These are phyloP conservation scores for Komagataella ulmi DNA, from an alignment of 805 yeast species.

Conservation along the genomic window DNA sequence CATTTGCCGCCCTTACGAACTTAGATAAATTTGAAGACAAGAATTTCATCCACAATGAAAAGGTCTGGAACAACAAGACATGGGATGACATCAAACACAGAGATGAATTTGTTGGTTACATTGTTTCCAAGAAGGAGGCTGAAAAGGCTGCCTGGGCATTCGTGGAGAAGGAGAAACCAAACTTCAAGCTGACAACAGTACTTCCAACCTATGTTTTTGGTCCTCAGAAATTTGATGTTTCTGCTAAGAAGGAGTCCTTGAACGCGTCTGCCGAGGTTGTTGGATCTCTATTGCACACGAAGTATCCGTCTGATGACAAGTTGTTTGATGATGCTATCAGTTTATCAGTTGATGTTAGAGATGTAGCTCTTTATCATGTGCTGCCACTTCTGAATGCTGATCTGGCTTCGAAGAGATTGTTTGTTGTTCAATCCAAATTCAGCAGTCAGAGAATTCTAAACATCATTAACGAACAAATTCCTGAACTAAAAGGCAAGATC, in stretches of 20 bases:
- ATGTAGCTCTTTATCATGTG: slow-evolving; percentile 32
- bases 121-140: slow-evolving; percentile 37
- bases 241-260: slow-evolving; percentile 15
- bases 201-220: slow-evolving; percentile 35
- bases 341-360: slow-evolving; percentile 24
- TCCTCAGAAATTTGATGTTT: slow-evolving; percentile 31
- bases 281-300: slow-evolving; percentile 9
- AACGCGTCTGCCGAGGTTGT: slow-evolving; percentile 25
- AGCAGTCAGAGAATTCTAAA: slow-evolving; percentile 24
- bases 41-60: slow-evolving; percentile 13
- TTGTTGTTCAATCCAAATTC: slow-evolving; percentile 37
- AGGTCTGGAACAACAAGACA: slow-evolving; percentile 24
- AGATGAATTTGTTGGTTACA: slow-evolving; percentile 15
- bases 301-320: slow-evolving; percentile 10
- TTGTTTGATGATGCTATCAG: slow-evolving; percentile 4
- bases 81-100: slow-evolving; percentile 17
- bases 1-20: slow-evolving; percentile 32
- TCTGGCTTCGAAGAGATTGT: slow-evolving; percentile 22
- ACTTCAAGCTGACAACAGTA: slow-evolving; percentile 25
- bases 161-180: slow-evolving; percentile 22
- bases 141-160: slow-evolving; percentile 48
- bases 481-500: slow-evolving; percentile 20
- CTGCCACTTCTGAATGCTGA: slow-evolving; percentile 29
- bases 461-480: slow-evolving; percentile 13
- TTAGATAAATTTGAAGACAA: slow-evolving; percentile 7